Conservation (phyloP, 176 grass and related monocot genomes). For the Poa annua region DNA sequence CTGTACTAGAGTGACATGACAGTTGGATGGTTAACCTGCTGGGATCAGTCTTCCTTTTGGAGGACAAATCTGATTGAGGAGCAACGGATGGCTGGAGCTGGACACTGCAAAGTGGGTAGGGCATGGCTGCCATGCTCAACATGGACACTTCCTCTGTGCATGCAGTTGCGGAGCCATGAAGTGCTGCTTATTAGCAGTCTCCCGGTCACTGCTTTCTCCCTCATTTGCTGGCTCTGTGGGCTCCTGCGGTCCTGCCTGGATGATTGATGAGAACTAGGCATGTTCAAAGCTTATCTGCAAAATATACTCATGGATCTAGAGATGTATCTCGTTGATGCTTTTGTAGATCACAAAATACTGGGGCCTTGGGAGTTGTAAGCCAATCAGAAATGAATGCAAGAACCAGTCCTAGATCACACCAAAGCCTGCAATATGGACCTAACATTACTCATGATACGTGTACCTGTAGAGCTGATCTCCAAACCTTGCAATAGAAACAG, state of each 20-base stretch:
- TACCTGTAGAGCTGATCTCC: constrained; percentile 16
- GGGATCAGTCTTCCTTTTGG: constrained; percentile 41
- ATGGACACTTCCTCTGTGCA: constrained; percentile 30
- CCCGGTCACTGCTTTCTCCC: constrained; percentile 9
- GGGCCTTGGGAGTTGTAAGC: constrained; percentile 40
- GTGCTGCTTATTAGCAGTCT: not conserved
- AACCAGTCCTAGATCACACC: constrained; percentile 37
- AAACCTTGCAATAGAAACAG: constrained; percentile 29
- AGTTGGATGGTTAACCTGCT: constrained; percentile 35
- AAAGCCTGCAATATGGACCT: constrained; percentile 14
- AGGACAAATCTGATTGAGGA: constrained; percentile 41
- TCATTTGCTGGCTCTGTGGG: constrained; percentile 22
- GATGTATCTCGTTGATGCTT: constrained; percentile 20
- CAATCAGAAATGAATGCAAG: constrained; percentile 31
- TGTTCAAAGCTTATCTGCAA: constrained; percentile 23
- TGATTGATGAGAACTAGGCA: not conserved
- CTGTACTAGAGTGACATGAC: constrained; percentile 15
- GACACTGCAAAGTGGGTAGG: constrained; percentile 41
- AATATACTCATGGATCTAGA: constrained; percentile 34
- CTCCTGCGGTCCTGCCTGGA: constrained; percentile 28
- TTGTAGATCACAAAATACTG: constrained; percentile 30
- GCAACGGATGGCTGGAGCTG: constrained; percentile 31
- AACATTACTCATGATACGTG: constrained; percentile 22
- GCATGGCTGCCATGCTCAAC: constrained; percentile 38
- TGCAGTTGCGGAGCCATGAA: not conserved